A percentile compares a stretch with the other conserved stretches of the same genome.
Conservation (phyloP, 2,329 filamentous ascomycete species). For the Stemphylium vesicarium region DNA sequence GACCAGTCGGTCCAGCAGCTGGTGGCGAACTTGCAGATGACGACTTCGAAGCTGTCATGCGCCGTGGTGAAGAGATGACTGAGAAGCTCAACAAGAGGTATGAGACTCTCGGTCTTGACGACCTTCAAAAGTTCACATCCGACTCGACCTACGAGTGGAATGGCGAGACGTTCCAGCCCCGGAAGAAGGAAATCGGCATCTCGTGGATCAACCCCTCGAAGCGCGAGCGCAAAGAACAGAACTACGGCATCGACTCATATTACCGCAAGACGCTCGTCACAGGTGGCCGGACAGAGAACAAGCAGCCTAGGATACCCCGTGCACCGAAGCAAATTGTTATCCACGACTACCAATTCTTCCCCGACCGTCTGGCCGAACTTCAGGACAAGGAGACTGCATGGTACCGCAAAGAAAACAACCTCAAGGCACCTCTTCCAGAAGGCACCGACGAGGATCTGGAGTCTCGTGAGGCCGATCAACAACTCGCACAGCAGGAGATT, state of each 20-base stretch:
- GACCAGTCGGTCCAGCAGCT: constrained; percentile 65
- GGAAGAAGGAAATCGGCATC: constrained; percentile 83
- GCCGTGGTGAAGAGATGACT: constrained; percentile 85
- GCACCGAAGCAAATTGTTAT: constrained; percentile 91
- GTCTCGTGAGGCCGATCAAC: constrained; percentile 85
- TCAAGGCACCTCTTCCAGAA: constrained; percentile 89
- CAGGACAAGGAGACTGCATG: constrained; percentile 96
- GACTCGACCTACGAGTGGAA: constrained; percentile 99
- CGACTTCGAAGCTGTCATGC: constrained; percentile 88
- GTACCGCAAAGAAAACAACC: constrained; percentile 94
- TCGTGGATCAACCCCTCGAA: constrained; percentile 99
- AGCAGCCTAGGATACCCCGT: constrained; percentile 93
- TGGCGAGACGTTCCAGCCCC: constrained; percentile 89
- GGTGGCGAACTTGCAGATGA: constrained; percentile 76
- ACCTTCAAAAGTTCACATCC: constrained; percentile 95
- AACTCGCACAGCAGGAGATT: constrained; percentile 88
- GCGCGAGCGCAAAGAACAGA: constrained; percentile 96
- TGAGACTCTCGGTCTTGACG: constrained; percentile 95
- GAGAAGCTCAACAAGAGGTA: constrained; percentile 92
- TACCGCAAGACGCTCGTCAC: constrained; percentile 91
- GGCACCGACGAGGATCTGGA: constrained; percentile 86
- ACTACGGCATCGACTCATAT: constrained; percentile 98
- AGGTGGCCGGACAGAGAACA: constrained; percentile 76
- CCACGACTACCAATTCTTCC: constrained; percentile 98
- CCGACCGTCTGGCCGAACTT: constrained; percentile 78